Evolutionary conservation across 371 early-diverging fungal genomes (phyloP), one percentile per base, ranked within the genome.

Genomic region (Actinomortierella ambigua): DNA sequence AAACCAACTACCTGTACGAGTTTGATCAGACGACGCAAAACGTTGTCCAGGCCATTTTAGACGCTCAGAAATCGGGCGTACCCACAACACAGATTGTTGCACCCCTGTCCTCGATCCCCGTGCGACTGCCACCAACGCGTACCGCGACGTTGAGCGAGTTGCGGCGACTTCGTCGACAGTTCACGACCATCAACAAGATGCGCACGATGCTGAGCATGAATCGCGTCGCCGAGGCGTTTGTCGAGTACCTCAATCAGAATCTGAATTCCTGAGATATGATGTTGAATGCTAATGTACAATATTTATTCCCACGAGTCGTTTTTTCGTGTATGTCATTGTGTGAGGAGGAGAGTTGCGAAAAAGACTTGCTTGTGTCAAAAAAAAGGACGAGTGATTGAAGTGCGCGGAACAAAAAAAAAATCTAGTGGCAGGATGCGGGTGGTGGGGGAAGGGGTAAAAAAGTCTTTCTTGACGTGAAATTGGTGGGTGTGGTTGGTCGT

Each of bases 1-100:
- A 90, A 41, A 92, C 96, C 20, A 95, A 95, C 69, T 95, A 95
- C 62, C 79, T 97, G 41, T 90, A 92, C 57, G 94, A 95, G 68
- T 81, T 97, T 55, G 98, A 98, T 63, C 82, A 86, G 51, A 83
- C 87, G 13, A 92, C 94, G 0, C 79, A 88, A 63, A 90, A 91
- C 40, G 82, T 97, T n/a, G 87, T 94, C 17, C 87, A 90, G 58
- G 86, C 86, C 0, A 77, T 95, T 15, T 63, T 94, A 47, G 89
- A 90, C 27, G 87, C 87, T 18, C 95, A 94, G 75, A 90, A 90
- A 47, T 82, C 87, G 46, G 86, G 84, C 52, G 81, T 82, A 17
- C 69, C 87, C 14, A 88, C 88, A 40, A 87, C 80, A 14, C 76
- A 82, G 22, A 81, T 94, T 65, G 75, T 69, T 7, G 90, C 92